phyloP scores from a whole-genome alignment of 164 flowering plant genomes.

The Piper betle region DNA sequence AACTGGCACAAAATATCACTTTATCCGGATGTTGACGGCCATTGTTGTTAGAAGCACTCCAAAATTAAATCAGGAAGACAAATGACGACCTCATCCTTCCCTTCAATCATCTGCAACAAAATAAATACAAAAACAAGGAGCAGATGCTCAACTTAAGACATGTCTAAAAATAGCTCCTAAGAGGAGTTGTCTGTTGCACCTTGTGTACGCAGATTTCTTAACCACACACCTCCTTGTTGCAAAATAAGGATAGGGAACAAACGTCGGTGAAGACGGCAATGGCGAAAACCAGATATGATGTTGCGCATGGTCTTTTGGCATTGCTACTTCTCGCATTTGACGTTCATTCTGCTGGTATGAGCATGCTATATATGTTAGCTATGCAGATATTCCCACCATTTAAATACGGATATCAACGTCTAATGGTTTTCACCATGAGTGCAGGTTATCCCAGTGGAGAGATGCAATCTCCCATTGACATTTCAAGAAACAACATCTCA shows the following conservation, averaged over 20 bases:
- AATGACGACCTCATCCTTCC: too few relatives aligned
- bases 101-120: too few relatives aligned
- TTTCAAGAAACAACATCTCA: constrained; percentile 10
- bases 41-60: too few relatives aligned
- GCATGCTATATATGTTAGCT: neutral
- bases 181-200: neutral
- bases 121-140: too few relatives aligned
- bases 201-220: neutral
- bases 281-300: neutral
- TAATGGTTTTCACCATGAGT: too few relatives aligned
- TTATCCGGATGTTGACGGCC: too few relatives aligned
- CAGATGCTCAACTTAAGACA: too few relatives aligned
- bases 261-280: neutral
- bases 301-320: neutral
- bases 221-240: neutral
- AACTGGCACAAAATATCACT: too few relatives aligned
- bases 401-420: neutral
- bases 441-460: constrained; percentile 25
- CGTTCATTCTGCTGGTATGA: neutral
- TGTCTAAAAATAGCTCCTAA: too few relatives aligned
- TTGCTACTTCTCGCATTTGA: neutral
- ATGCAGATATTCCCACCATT: neutral
- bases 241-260: neutral
- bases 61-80: too few relatives aligned
- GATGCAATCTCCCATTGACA: constrained; percentile 46